These are phyloP conservation scores for Crithidia acanthocephali DNA, from an alignment of 208 protist species.

Conservation along the genomic window DNA sequence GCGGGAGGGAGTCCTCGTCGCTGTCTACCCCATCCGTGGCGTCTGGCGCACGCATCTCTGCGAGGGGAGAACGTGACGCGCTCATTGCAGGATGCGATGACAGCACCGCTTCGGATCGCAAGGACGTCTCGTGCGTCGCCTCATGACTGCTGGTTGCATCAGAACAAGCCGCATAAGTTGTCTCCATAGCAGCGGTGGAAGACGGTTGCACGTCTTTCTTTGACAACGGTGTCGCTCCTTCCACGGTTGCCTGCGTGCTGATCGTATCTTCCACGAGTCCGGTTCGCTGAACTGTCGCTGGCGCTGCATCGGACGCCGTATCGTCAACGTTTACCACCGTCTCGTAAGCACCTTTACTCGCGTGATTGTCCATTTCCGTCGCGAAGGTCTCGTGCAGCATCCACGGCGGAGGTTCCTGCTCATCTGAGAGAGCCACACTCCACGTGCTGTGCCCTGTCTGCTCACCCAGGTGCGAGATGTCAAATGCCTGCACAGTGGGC, in stretches of 20 bases:
- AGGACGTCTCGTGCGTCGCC: no score
- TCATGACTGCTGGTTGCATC: background rate
- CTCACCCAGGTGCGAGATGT: background rate
- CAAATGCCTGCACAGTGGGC: background rate
- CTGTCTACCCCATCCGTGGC: background rate
- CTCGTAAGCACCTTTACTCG: background rate
- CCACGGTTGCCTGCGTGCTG: no score
- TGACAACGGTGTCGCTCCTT: no score
- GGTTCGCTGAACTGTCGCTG: no score
- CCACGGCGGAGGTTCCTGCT: conserved; percentile 2
- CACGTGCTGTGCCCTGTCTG: background rate
- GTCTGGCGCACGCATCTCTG: no score
- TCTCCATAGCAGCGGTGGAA: background rate
- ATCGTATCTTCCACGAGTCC: no score
- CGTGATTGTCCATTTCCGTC: background rate
- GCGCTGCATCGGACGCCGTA: no score
- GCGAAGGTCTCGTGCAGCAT: conserved; percentile 11
- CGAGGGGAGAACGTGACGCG: no score
- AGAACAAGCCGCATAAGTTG: background rate
- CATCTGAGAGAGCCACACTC: background rate
- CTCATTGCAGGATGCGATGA: no score
- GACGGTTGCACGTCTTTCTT: no score
- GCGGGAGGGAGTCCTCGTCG: background rate
- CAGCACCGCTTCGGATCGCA: no score
- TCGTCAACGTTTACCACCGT: no score